Percentiles rank a stretch among this genome's conserved stretches.
These are phyloP conservation scores for Monilinia aucupariae DNA, from an alignment of 2,329 filamentous ascomycete genomes.

Conservation along the genomic window DNA sequence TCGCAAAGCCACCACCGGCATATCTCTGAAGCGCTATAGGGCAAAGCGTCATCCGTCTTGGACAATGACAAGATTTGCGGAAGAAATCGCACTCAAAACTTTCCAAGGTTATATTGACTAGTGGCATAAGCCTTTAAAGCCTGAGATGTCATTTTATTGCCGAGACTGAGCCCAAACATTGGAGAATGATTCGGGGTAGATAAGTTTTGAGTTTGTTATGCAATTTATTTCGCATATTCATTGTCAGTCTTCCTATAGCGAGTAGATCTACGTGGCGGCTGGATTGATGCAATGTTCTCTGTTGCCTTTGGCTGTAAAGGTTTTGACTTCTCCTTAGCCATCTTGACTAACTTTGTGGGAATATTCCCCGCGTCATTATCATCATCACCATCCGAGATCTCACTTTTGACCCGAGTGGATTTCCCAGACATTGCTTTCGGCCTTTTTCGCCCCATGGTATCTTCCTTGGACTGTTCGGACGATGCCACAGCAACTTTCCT, in stretches of 20 bases:
- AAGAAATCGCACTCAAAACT: no score
- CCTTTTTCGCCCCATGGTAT: background rate
- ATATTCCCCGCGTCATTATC: background rate
- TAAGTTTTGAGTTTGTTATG: background rate
- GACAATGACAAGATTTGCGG: no score
- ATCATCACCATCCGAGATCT: background rate
- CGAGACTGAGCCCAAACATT: no score
- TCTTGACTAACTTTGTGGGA: background rate
- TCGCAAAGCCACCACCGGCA: no score
- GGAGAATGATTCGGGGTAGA: no score
- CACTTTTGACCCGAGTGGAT: background rate
- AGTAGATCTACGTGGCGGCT: background rate
- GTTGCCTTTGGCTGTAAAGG: conserved; percentile 9
- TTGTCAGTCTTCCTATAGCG: background rate
- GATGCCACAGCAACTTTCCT: conserved; percentile 7
- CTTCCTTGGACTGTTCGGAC: background rate
- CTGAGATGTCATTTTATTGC: no score
- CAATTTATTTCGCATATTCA: no score
- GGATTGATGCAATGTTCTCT: background rate
- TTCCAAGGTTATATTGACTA: no score
- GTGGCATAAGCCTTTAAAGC: no score
- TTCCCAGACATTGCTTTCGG: background rate
- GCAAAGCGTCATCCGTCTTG: background rate
- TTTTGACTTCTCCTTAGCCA: conserved; percentile 17
- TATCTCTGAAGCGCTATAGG: background rate